These are phyloP conservation scores for Lasiodiplodia hormozganensis DNA, from an alignment of 2,329 filamentous ascomycete species.

Conservation along the genomic window DNA sequence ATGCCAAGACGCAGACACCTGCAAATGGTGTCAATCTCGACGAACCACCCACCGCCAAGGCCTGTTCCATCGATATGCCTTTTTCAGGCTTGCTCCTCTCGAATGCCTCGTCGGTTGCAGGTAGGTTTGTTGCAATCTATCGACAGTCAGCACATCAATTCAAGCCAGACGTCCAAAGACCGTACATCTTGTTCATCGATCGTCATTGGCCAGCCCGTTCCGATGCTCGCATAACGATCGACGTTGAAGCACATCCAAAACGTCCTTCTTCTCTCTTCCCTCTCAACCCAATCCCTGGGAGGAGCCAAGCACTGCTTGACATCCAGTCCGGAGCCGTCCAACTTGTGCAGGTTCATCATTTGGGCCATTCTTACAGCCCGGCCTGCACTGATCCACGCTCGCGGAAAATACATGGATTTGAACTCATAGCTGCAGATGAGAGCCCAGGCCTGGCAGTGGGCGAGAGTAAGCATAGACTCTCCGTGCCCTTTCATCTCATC, in stretches of 20 bases:
- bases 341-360: slow-evolving; percentile 90
- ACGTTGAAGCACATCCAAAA: slow-evolving; percentile 95
- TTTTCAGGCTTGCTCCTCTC: slow-evolving; percentile 77
- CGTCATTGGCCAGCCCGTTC: slow-evolving; percentile 95
- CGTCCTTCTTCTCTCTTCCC: slow-evolving; percentile 86
- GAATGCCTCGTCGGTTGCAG: slow-evolving; percentile 83
- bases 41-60: slow-evolving; percentile 74
- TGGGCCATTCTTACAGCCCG: slow-evolving; percentile 79
- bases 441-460: slow-evolving; percentile 84
- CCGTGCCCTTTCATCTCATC: slow-evolving; percentile 94
- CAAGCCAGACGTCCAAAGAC: slow-evolving; percentile 13
- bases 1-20: slow-evolving; percentile 83
- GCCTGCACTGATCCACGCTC: slow-evolving; percentile 93
- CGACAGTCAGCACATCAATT: not conserved
- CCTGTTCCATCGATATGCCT: slow-evolving; percentile 73
- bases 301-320: slow-evolving; percentile 91
- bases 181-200: slow-evolving; percentile 85
- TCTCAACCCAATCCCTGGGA: slow-evolving; percentile 91
- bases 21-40: slow-evolving; percentile 78
- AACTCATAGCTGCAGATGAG: slow-evolving; percentile 88
- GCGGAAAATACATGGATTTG: slow-evolving; percentile 95
- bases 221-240: slow-evolving; percentile 92
- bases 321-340: slow-evolving; percentile 83
- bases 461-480: slow-evolving; percentile 84
- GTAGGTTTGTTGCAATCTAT: slow-evolving; percentile 81